phyloP scores from a whole-genome alignment of 768 basidiomycete species.

The Tulasnella sp. region DNA sequence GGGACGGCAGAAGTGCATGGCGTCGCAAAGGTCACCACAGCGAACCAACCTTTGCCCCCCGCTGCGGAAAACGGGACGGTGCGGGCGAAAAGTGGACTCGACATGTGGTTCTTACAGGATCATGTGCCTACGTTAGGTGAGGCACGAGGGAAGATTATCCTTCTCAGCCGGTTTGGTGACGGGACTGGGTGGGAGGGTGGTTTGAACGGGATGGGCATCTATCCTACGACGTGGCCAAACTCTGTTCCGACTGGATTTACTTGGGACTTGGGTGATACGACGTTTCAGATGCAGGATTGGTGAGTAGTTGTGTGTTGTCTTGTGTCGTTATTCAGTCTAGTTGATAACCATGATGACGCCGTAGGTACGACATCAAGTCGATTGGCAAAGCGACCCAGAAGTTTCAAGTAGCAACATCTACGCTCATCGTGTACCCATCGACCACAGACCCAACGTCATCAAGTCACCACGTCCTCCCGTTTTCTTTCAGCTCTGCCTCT shows the following conservation, averaged over 20 bases:
- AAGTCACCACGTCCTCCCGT: conserved; percentile 37
- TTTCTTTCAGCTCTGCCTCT: conserved; percentile 72
- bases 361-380: conserved; percentile 68
- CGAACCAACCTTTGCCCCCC: background rate
- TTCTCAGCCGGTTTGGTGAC: conserved; percentile 79
- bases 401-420: conserved; percentile 39
- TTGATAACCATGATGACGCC: conserved; percentile 2
- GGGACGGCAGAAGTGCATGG: background rate
- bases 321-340: background rate
- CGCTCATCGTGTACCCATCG: conserved; percentile 33
- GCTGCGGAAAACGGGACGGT: conserved; percentile 22
- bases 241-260: conserved; percentile 57
- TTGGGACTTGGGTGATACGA: conserved; percentile 54
- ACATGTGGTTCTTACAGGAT: conserved; percentile 76
- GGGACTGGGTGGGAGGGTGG: conserved; percentile 57
- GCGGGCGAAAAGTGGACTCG: conserved; percentile 27
- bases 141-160: conserved; percentile 69
- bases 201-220: conserved; percentile 68
- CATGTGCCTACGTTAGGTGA: conserved; percentile 69
- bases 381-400: conserved; percentile 82
- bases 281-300: conserved; percentile 80
- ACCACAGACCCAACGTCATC: conserved; percentile 22
- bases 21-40: background rate
- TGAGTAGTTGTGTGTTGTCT: conserved; percentile 24
- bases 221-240: conserved; percentile 78